phyloP scores from a whole-genome alignment of 805 yeast species.

The Sugiyamaella lignohabitans region DNA sequence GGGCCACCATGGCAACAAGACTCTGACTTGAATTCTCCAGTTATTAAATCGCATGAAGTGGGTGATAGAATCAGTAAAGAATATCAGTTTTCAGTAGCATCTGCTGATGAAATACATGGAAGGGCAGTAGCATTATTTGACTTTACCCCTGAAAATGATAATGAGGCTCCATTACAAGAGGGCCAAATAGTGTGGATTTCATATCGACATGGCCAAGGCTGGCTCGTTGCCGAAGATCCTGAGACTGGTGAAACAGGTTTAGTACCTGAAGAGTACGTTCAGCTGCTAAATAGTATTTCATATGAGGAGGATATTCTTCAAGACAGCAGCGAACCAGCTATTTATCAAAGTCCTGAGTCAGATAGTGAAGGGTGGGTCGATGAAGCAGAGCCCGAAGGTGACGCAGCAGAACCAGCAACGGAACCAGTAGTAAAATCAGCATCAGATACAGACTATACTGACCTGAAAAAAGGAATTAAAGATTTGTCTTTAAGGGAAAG shows the following conservation, averaged over 20 bases:
- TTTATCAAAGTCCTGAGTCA: constrained; percentile 20
- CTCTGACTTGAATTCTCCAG: constrained; percentile 28
- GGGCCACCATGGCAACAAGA: constrained; percentile 36
- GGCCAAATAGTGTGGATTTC: constrained; percentile 82
- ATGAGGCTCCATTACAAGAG: constrained; percentile 69
- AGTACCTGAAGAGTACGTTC: constrained; percentile 92
- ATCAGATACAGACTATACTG: background rate
- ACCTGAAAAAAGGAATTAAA: constrained; percentile 1
- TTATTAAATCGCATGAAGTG: constrained; percentile 18
- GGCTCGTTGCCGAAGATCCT: constrained; percentile 89
- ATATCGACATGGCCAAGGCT: constrained; percentile 95
- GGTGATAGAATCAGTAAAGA: constrained; percentile 18
- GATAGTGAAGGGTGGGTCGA: constrained; percentile 28
- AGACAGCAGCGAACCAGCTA: constrained; percentile 7
- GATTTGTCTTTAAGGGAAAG: no score
- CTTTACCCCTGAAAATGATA: constrained; percentile 88
- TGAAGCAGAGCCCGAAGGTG: constrained; percentile 16
- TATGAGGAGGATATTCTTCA: constrained; percentile 6
- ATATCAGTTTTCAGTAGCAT: constrained; percentile 24
- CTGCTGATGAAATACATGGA: constrained; percentile 42
- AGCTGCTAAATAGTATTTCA: constrained; percentile 24
- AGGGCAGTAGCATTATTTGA: constrained; percentile 84
- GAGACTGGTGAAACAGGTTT: constrained; percentile 76
- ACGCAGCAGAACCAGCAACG: background rate
- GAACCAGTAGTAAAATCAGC: background rate